Percentiles rank a stretch among this genome's conserved stretches.
Evolutionary conservation across 306 rosid genomes (phyloP).

Genomic region (Pyrus betulifolia): DNA sequence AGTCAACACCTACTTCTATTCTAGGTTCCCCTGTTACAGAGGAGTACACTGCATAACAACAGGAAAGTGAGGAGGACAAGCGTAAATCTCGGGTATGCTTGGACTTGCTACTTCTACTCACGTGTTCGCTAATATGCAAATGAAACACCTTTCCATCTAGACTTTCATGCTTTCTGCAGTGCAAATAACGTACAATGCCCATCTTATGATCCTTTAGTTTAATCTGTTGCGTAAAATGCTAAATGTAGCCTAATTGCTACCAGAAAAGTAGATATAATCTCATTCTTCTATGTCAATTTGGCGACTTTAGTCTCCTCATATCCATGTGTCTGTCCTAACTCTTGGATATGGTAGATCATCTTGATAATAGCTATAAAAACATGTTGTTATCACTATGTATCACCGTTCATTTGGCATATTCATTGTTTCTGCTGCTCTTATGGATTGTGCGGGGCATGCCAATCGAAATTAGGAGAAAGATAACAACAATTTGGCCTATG

Average conservation of each 20-base stretch:
- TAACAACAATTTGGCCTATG: not conserved
- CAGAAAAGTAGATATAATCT: not conserved
- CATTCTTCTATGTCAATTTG: not conserved
- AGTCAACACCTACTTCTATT: constrained; percentile 15
- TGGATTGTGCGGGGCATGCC: not conserved
- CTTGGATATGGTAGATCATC: not conserved
- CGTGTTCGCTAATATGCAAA: not conserved
- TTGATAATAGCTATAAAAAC: not conserved
- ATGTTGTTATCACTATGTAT: not conserved
- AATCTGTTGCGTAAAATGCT: not conserved
- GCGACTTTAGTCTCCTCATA: not conserved
- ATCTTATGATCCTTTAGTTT: not conserved
- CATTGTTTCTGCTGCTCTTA: not conserved
- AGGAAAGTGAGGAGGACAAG: constrained; percentile 71
- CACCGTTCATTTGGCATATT: not conserved
- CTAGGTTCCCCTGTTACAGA: constrained; percentile 59
- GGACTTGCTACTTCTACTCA: not conserved
- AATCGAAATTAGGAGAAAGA: not conserved
- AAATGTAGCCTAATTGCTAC: not conserved
- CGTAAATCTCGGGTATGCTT: constrained; percentile 72
- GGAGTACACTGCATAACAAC: constrained; percentile 47
- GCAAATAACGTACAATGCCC: not conserved
- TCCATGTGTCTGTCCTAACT: not conserved
- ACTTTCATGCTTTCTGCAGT: not conserved
- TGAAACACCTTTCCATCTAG: not conserved